A percentile compares a stretch with the other conserved stretches of the same genome.
phyloP scores from a whole-genome alignment of 2,329 filamentous ascomycete genomes.

The Microsporum ferrugineum region DNA sequence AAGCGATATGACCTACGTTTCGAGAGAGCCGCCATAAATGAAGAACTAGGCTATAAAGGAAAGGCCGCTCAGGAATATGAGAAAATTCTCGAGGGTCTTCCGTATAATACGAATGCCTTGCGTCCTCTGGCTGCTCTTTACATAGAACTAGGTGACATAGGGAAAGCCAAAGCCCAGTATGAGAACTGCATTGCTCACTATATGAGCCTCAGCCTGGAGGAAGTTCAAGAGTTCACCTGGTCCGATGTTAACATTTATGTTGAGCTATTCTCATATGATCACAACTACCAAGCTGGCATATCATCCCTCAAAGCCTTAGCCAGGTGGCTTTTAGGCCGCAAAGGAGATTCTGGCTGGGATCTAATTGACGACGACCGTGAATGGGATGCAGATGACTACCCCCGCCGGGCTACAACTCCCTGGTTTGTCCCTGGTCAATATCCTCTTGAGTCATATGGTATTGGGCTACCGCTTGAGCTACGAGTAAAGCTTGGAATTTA shows the following conservation, averaged over 20 bases:
- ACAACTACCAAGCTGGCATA: conserved; percentile 55
- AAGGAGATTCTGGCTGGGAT: conserved; percentile 68
- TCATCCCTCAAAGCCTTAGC: conserved; percentile 58
- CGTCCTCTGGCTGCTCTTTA: conserved; percentile 47
- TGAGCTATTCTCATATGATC: conserved; percentile 60
- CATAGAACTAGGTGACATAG: conserved; percentile 40
- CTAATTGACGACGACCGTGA: conserved; percentile 67
- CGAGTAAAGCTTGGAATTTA: conserved; percentile 74
- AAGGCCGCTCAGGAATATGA: conserved; percentile 43
- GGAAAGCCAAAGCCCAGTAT: conserved; percentile 41
- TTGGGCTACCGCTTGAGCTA: conserved; percentile 66
- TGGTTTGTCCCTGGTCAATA: conserved; percentile 49
- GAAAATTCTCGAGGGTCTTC: conserved; percentile 42
- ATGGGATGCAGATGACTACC: conserved; percentile 65
- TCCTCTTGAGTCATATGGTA: conserved; percentile 53
- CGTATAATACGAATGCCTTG: conserved; percentile 44
- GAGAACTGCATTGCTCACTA: conserved; percentile 43
- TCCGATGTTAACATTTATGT: conserved; percentile 75
- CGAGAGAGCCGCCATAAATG: conserved; percentile 45
- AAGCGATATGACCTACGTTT: conserved; percentile 43
- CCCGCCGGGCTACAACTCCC: conserved; percentile 50
- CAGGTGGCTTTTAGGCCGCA: conserved; percentile 71
- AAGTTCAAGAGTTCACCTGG: conserved; percentile 51
- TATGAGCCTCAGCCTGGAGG: conserved; percentile 32
- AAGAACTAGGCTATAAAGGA: conserved; percentile 38